Conservation (phyloP, 2,329 filamentous ascomycete genomes). For the Anisogramma anomala region DNA sequence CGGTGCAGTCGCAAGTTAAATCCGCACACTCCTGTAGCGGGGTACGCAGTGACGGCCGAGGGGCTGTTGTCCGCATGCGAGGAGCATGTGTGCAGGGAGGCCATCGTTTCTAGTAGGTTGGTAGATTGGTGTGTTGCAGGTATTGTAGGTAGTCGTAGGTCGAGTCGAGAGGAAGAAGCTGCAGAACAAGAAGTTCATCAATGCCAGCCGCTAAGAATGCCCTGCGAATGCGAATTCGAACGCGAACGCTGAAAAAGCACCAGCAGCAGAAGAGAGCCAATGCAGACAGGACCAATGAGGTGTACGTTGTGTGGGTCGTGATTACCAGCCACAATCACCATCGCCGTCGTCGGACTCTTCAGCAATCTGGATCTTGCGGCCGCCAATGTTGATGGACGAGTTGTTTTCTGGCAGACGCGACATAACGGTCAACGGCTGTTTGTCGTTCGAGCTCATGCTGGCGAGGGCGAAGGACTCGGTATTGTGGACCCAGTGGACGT, state of each 20-base stretch:
- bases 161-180: not conserved
- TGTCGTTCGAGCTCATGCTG: constrained; percentile 74
- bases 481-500: constrained; percentile 91
- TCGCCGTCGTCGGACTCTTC: not conserved
- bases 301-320: not conserved
- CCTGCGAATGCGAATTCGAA: too few species aligned
- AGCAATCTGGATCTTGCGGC: constrained; percentile 32
- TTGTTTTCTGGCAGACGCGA: constrained; percentile 52
- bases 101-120: not conserved
- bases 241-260: not conserved
- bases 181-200: not conserved
- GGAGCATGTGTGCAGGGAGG: not conserved
- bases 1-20: too few species aligned
- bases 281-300: not conserved
- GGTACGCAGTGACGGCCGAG: too few species aligned
- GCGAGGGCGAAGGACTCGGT: constrained; percentile 81
- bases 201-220: too few species aligned
- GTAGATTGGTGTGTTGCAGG: not conserved
- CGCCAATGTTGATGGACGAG: constrained; percentile 42
- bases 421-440: constrained; percentile 72
- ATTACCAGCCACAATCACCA: not conserved
- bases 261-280: not conserved
- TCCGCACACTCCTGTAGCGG: too few species aligned
- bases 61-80: too few species aligned
- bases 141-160: not conserved